Evolutionary conservation across 306 rosid genomes (phyloP).

Genomic region (Medicago ruthenica): DNA sequence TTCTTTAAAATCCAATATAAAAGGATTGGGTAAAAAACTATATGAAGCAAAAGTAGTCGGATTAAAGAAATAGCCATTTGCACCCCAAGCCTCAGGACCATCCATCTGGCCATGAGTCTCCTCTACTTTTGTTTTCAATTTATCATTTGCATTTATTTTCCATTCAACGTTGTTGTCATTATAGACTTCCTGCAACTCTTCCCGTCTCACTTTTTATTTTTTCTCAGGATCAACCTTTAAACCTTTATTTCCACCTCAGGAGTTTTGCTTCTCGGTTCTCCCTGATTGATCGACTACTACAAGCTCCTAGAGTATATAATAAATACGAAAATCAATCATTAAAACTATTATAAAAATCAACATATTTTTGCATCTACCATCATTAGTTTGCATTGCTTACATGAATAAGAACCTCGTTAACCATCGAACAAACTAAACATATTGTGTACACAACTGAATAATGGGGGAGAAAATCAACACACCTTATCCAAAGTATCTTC

Average conservation of each 20-base stretch:
- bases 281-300: conserved; percentile 1
- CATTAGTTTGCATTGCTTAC: conserved; percentile 5
- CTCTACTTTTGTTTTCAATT: too few species aligned
- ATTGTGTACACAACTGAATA: neutral
- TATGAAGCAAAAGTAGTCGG: too few species aligned
- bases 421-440: conserved; percentile 15
- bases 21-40: too few species aligned
- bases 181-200: conserved; percentile 60
- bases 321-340: neutral
- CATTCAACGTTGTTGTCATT: conserved; percentile 53
- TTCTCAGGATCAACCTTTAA: neutral
- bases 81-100: too few species aligned
- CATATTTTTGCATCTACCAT: conserved; percentile 1
- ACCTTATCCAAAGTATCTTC: conserved; percentile 48
- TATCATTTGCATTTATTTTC: too few species aligned
- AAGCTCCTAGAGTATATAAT: conserved; percentile 40
- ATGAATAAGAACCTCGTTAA: neutral
- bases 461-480: neutral
- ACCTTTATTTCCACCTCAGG: conserved; percentile 18
- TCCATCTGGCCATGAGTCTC: too few species aligned
- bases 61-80: too few species aligned
- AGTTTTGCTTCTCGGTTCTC: conserved; percentile 63
- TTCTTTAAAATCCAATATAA: too few species aligned
- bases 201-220: conserved; percentile 55
- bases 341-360: neutral